These are phyloP conservation scores for Fraxinus xanthoxyloides DNA, from an alignment of 305 asterid species.

Conservation along the genomic window DNA sequence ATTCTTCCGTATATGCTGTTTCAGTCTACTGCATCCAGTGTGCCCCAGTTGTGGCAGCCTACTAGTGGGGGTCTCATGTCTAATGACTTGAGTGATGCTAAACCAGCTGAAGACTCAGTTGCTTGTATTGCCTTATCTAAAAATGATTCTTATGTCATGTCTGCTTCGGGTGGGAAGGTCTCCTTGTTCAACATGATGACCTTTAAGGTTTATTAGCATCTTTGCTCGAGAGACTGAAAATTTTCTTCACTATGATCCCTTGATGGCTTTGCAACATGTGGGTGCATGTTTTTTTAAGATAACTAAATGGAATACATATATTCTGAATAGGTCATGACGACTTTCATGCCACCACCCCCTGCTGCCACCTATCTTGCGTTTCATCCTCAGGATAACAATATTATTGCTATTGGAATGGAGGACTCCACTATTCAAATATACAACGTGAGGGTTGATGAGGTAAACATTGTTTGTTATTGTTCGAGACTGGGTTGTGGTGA, in stretches of 20 bases:
- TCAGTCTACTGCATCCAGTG: constrained; percentile 77
- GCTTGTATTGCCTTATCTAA: constrained; percentile 91
- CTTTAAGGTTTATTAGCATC: constrained; percentile 59
- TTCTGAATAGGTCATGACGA: constrained; percentile 77
- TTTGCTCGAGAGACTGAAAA: constrained; percentile 1
- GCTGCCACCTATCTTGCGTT: constrained; percentile 91
- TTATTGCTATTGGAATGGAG: constrained; percentile 97
- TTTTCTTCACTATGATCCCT: constrained; percentile 2
- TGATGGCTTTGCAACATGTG: neutral
- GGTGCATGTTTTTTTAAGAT: neutral
- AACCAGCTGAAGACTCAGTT: constrained; percentile 76
- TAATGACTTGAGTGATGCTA: constrained; percentile 68
- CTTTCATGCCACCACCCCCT: constrained; percentile 98
- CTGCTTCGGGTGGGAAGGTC: constrained; percentile 97
- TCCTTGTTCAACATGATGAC: constrained; percentile 99
- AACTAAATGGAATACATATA: constrained; percentile 15
- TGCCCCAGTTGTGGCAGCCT: constrained; percentile 95
- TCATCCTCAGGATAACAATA: constrained; percentile 95
- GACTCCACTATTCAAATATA: constrained; percentile 90
- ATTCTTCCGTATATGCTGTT: constrained; percentile 20
- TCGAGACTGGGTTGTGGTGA: constrained; percentile 6
- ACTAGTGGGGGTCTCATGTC: constrained; percentile 79
- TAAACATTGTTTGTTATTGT: constrained; percentile 27
- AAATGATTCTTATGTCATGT: constrained; percentile 95
- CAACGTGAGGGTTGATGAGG: constrained; percentile 97